Conservation (phyloP, 768 basidiomycete genomes). For the Heimioporus sp. region DNA sequence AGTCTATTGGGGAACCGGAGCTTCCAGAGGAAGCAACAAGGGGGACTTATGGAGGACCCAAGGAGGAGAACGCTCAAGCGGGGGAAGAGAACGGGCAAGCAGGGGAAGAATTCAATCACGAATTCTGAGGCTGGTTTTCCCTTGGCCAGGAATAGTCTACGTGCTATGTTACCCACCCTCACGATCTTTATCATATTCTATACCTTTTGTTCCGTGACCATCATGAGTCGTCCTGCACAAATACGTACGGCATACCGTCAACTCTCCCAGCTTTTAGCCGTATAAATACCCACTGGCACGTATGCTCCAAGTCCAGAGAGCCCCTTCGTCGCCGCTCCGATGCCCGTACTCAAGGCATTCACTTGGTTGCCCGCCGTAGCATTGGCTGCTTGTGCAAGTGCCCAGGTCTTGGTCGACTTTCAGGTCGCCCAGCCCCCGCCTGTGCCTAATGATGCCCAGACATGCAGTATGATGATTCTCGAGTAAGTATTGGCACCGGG, state of each 20-base stretch:
- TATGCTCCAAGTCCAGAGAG: too few species aligned
- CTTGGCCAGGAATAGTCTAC: too few species aligned
- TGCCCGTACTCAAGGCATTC: slow-evolving; percentile 10
- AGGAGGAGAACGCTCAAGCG: slow-evolving; percentile 7
- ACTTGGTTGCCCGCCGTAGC: slow-evolving; percentile 10
- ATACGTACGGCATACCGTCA: neutral
- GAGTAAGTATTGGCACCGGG: slow-evolving; percentile 40
- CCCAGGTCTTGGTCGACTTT: slow-evolving; percentile 50
- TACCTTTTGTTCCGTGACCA: too few species aligned
- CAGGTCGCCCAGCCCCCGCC: slow-evolving; percentile 74
- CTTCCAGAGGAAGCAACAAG: slow-evolving; percentile 71
- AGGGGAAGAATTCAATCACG: slow-evolving; percentile 61
- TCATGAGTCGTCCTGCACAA: neutral
- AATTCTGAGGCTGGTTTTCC: slow-evolving; percentile 43
- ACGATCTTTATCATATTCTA: too few species aligned
- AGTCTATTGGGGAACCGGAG: slow-evolving; percentile 44
- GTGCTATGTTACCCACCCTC: too few species aligned
- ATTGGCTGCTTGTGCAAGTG: slow-evolving; percentile 9
- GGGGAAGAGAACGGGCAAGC: slow-evolving; percentile 15
- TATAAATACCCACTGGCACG: slow-evolving; percentile 6
- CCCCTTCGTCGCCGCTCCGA: slow-evolving; percentile 15
- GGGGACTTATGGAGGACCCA: slow-evolving; percentile 50
- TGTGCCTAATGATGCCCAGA: slow-evolving; percentile 55
- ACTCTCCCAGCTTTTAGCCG: neutral
- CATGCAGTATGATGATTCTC: slow-evolving; percentile 64